These are phyloP conservation scores for Epicoccum nigrum DNA, from an alignment of 2,329 filamentous ascomycete species.

Conservation along the genomic window DNA sequence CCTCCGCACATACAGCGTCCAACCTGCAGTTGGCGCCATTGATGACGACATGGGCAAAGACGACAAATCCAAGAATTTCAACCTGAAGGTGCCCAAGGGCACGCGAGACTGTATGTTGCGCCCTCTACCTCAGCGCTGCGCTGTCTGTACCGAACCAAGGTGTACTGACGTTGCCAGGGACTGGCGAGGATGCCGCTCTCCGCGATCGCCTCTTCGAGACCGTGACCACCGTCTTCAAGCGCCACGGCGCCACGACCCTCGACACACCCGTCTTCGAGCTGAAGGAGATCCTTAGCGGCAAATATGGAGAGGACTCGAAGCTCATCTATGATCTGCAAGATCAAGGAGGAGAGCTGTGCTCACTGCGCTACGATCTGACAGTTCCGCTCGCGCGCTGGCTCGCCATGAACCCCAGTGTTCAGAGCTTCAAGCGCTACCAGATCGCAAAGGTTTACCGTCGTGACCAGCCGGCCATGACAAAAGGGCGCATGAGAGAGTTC, in stretches of 20 bases:
- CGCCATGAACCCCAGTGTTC: slow-evolving; percentile 84
- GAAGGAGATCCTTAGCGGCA: slow-evolving; percentile 83
- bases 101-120: slow-evolving; percentile 76
- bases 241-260: slow-evolving; percentile 46
- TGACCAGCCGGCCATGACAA: slow-evolving; percentile 79
- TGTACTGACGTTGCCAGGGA: slow-evolving; percentile 33
- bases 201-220: slow-evolving; percentile 46
- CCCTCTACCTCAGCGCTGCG: slow-evolving; percentile 64
- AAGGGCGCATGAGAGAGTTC: slow-evolving; percentile 93
- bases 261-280: slow-evolving; percentile 80
- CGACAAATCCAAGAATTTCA: slow-evolving; percentile 57
- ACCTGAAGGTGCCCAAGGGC: slow-evolving; percentile 88
- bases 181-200: slow-evolving; percentile 43
- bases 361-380: slow-evolving; percentile 84
- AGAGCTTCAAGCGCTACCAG: slow-evolving; percentile 91
- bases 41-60: slow-evolving; percentile 55
- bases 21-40: slow-evolving; percentile 18
- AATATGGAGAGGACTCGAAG: slow-evolving; percentile 92
- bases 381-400: slow-evolving; percentile 92
- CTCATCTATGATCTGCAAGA: slow-evolving; percentile 90
- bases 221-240: slow-evolving; percentile 46
- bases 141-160: background rate
- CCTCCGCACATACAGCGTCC: slow-evolving; percentile 27
- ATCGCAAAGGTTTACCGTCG: slow-evolving; percentile 89
- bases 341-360: slow-evolving; percentile 84